Conservation (phyloP, 495 filamentous ascomycete genomes). For the Lophiostoma macrostomum region DNA sequence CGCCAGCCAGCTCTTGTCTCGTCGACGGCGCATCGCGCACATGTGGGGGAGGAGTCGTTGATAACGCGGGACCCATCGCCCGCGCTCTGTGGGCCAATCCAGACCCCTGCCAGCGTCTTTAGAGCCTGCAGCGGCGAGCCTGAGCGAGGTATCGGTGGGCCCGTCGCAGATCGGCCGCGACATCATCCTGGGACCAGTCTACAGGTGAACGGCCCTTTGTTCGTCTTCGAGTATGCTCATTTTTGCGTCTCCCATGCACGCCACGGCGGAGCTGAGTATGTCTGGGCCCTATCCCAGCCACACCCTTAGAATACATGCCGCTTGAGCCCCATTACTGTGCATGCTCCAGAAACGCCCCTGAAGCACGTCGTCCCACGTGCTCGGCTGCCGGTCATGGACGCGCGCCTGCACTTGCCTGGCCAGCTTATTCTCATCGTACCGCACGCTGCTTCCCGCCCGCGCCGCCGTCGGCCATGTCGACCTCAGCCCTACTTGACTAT, state of each 20-base stretch:
- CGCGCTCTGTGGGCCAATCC: neutral
- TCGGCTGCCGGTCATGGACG: too few species aligned
- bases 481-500: conserved; percentile 18
- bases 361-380: neutral
- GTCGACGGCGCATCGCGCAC: neutral
- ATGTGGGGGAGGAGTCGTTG: conserved; percentile 14
- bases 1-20: neutral
- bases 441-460: conserved; percentile 6
- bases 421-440: too few species aligned
- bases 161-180: neutral
- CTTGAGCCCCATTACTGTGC: too few species aligned
- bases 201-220: too few species aligned
- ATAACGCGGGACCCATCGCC: conserved; percentile 7
- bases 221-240: neutral
- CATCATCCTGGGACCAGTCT: too few species aligned
- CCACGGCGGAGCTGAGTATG: too few species aligned
- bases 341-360: too few species aligned
- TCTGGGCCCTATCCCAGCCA: too few species aligned
- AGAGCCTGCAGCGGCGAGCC: too few species aligned
- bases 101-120: neutral
- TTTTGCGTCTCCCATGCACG: conserved; percentile 1
- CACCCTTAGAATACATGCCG: too few species aligned
- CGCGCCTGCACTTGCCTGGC: conserved; percentile 1
- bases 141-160: too few species aligned
- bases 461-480: conserved; percentile 4